Base-by-base conservation (phyloP, 352 stramenopile genomes). In the Phytophthora sansomeana region DNA sequence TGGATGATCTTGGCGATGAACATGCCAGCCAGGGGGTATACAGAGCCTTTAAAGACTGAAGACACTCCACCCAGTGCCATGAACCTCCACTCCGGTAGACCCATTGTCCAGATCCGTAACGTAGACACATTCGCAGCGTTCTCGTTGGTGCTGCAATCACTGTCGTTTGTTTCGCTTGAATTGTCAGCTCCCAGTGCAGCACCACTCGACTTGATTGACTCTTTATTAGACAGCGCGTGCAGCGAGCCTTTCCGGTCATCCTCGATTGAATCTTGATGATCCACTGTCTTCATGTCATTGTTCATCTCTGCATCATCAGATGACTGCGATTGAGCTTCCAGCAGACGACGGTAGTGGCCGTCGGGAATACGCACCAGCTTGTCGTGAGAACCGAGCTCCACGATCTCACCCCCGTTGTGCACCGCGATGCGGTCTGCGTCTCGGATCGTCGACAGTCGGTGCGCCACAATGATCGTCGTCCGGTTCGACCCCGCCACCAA, bases 371-470 rank as follows among this genome's bases (percentile, higher is more conserved):
- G 17, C 53, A 98, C 71, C n/a, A 99, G 77, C 47, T 98, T 87
- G 6, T 92, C 78, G 68, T 99, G 97, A 8, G 87, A 97, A 6
- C 97, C 97, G 10, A 90, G 67, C 70, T 99, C 96, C 5, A 97
- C 84, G n/a, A 99, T 92, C 21, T 61, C 64, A 6, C 97, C 97
- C 16, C 90, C 74, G 16, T 95, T 76, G 57, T 99, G 79, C 13
- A 99, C 97, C n/a, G 96, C 87, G 55, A 99, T 99, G 35, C 88
- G 80, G 66, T 98, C 87, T 48, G 94, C 97, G 74, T 98, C 87
- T 58, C 95, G 89, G 58, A 99, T 92, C 13, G 95, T 99, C 49
- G 85, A 96, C 29, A 99, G 68, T 9, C 95, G 86, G 71, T 99
- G 96, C 0, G 96, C 96, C 53, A 98, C 95, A 36, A 98, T 93